Base-by-base conservation (phyloP, 345 rosid genomes). In the Populus nigra region DNA sequence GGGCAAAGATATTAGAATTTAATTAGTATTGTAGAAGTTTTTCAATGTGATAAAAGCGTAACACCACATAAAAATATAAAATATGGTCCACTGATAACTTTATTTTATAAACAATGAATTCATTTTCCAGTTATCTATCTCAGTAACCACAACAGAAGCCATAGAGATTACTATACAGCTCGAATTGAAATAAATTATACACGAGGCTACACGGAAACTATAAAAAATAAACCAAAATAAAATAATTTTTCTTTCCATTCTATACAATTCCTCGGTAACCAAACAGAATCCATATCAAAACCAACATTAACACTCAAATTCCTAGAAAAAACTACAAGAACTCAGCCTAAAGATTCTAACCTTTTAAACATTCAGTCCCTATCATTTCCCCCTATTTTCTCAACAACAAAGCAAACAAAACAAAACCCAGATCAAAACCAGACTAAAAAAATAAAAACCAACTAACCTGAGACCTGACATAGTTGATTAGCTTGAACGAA, bases 401-500 rank as follows among this genome's bases (percentile, higher is more conserved):
- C 17, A 35, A 15, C 16, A 68, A 6, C 41, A 29, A 8, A 17
- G 38, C 4, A 45, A 65, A 41, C 5, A 39, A 41, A 47, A 18
- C 43, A 61, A 65, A 59, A 23, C 8, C 45, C 59, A 43, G 36
- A 15, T 7, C 13, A 74, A 25, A 65, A 18, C 61, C 71, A 45
- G n/a, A 33, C 8, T 31, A 45, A 41, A 23, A 62, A 35, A 72
- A 27, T 5, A n/a, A 38, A 41, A 35, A 53, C 61, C 29, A 65
- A 80, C 71, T 69, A 73, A 92, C 98, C 92, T 88, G 91, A 74
- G 90, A 92, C 47, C 98, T 90, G 59, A 91, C 85, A 78, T 89
- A 93, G 85, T 93, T 95, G 84, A 95, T 87, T 83, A 95, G 94
- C 91, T 91, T 95, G 72, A 95, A 87, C 1, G 89, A 89, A 70